Evolutionary conservation across 768 basidiomycete species (phyloP), one percentile per base, ranked within the genome.

Genomic region (Kwoniella newhampshirensis): DNA sequence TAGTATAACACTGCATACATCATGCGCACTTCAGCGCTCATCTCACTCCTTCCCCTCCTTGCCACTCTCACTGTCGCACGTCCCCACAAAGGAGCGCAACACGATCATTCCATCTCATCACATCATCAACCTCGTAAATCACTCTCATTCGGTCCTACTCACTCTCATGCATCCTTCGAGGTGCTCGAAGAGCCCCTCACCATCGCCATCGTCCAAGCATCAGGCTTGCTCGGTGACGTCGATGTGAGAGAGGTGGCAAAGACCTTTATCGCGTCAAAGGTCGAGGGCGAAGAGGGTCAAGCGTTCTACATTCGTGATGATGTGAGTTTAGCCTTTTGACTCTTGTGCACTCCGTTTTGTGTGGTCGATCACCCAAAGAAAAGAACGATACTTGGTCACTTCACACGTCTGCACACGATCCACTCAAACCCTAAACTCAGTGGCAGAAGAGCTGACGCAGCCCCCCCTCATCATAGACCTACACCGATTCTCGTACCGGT

Each of bases 401-500:
- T 37, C 11, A 37, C 36, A 9, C 36, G n/a, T n/a, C n/a, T n/a
- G n/a, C n/a, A n/a, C n/a, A n/a, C n/a, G n/a, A 37, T n/a, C 11
- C 1, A 18, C 15, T 40, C n/a, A 6, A 32, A 32, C 32, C 13
- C 6, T 32, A 32, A 32, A 32, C 32, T 13, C 13, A 32, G 32
- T 32, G 17, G n/a, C 7, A 39, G 26, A 21, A 27, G 8, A 27
- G 41, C 51, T 52, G 23, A 52, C 51, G 20, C 32, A 32, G 32
- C 49, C 28, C 26, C 23, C 23, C 50, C 27, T 28, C 30, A 27
- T 11, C 27, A 9, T 45, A 78, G 77, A 72, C 70, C 17, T 93
- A 94, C 77, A 90, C 88, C 44, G 93, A 97, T 78, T 77, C 79
- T 57, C 84, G 82, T 59, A 91, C 89, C 2, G 88, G 87, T n/a